Conservation (phyloP, 2,329 filamentous ascomycete genomes). For the Chaetomium strumarium region DNA sequence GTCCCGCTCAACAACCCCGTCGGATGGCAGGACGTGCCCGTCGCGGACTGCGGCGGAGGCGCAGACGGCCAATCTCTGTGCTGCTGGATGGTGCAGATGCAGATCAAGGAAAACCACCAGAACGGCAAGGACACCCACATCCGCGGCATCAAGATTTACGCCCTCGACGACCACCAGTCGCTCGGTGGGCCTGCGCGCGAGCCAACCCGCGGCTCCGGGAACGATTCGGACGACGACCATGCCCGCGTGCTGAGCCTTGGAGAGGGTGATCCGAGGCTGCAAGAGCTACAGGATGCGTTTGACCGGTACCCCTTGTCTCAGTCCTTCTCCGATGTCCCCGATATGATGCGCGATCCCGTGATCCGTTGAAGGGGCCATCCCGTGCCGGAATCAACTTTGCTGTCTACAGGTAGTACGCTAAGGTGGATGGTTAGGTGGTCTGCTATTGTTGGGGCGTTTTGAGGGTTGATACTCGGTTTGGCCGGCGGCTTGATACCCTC, state of each 20-base stretch:
- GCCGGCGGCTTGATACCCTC: slow-evolving; percentile 12
- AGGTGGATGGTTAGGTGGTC: not conserved
- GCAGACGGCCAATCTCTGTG: slow-evolving; percentile 69
- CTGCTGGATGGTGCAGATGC: slow-evolving; percentile 84
- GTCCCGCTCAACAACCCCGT: slow-evolving; percentile 73
- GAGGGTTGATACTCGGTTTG: not conserved
- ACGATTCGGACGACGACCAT: slow-evolving; percentile 29
- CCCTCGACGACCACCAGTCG: slow-evolving; percentile 48
- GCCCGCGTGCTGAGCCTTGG: slow-evolving; percentile 25
- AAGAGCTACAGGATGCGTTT: slow-evolving; percentile 29
- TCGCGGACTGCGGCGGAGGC: slow-evolving; percentile 49
- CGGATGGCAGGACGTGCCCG: slow-evolving; percentile 85
- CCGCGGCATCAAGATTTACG: slow-evolving; percentile 82
- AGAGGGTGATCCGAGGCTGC: slow-evolving; percentile 30
- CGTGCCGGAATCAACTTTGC: not conserved
- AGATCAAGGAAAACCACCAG: slow-evolving; percentile 93
- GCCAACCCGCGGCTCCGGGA: slow-evolving; percentile 31
- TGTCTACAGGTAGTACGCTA: not conserved
- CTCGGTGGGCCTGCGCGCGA: slow-evolving; percentile 34
- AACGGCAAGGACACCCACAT: slow-evolving; percentile 99
- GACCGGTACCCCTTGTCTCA: slow-evolving; percentile 27
- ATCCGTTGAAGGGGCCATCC: slow-evolving; percentile 31
- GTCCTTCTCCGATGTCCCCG: slow-evolving; percentile 30
- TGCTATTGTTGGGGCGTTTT: slow-evolving; percentile 7
- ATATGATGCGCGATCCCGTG: slow-evolving; percentile 38